Evolutionary conservation across 2,329 filamentous ascomycete genomes (phyloP), one percentile per base, ranked within the genome.

Genomic region (Ophiostoma perfectum): DNA sequence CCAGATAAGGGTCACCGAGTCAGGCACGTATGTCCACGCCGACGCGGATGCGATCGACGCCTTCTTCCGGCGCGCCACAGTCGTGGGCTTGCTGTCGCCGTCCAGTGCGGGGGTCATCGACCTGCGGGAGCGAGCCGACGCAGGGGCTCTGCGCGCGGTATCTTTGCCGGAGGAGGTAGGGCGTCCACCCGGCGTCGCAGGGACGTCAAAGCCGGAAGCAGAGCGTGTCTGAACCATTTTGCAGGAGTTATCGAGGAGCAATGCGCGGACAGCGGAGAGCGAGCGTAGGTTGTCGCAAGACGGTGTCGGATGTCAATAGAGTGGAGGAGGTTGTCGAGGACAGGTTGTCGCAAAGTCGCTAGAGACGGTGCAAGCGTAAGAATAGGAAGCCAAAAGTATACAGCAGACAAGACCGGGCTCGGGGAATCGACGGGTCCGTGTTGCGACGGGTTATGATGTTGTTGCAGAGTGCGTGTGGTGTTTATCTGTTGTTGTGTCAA

Each of bases 1-100:
- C 92, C 92, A 96, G 71, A 87, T 72, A 60, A 92, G 83, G 36
- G 81, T 84, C 0, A 76, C 67, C 1, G 74, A 70, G 7, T 81
- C 78, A 5, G 84, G 84, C 5, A 78, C 74, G 77, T 87, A 84
- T 42, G 75, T 71, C 80, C 79, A 85, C 7, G 42, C 9, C 14
- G 62, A 9, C 62, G 39, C 2, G 16, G 63, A 36, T 18, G 63
- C 11, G n/a, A 18, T 11, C 18, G 69, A 67, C 41, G 70, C 36
- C 49, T 68, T 63, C 12, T 42, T 63, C 12, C 60, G 60, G 60
- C 60, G 60, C 60, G 39, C 16, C 60, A 42, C 60, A 9, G 38
- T 7, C 39, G 8, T 8, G 60, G 60, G 39, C 60, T 63, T 63
- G 60, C n/a, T 11, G 47, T 52, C 36, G 62, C 64, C 27, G 39